These are phyloP conservation scores for Penicillium samsonianum DNA, from an alignment of 495 filamentous ascomycete species.

Conservation along the genomic window DNA sequence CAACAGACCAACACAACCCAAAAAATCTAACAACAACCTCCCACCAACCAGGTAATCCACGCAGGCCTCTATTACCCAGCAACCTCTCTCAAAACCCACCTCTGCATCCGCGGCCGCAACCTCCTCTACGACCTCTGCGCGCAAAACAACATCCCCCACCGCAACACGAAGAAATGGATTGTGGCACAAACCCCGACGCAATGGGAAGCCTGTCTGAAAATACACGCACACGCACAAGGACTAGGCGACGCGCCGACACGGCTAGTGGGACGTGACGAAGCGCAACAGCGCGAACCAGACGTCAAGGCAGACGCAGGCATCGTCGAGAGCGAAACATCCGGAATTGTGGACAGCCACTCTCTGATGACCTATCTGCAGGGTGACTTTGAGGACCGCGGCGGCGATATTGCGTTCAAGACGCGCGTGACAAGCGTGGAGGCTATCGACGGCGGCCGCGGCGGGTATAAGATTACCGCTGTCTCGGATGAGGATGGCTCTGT, in stretches of 20 bases:
- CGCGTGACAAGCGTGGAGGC: conserved; percentile 60
- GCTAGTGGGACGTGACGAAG: conserved; percentile 64
- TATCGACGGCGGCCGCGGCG: conserved; percentile 43
- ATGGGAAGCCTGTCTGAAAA: conserved; percentile 60
- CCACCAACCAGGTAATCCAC: conserved; percentile 73
- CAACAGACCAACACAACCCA: not conserved
- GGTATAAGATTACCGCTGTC: conserved; percentile 57
- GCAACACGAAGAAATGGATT: conserved; percentile 88
- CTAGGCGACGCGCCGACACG: conserved; percentile 70
- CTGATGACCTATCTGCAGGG: conserved; percentile 80
- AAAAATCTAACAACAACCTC: not conserved
- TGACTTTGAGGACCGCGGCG: conserved; percentile 73
- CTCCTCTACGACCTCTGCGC: conserved; percentile 80
- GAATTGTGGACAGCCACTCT: conserved; percentile 85
- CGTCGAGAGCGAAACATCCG: conserved; percentile 79
- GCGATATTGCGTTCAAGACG: conserved; percentile 67
- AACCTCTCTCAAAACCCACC: conserved; percentile 72
- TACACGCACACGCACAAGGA: conserved; percentile 65
- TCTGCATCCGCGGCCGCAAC: conserved; percentile 76
- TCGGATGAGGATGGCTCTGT: conserved; percentile 40
- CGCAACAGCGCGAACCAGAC: conserved; percentile 65
- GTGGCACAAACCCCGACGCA: conserved; percentile 79
- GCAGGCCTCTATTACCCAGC: conserved; percentile 91
- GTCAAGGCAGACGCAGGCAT: conserved; percentile 70
- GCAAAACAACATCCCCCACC: conserved; percentile 64